Percentiles rank a stretch among this genome's conserved stretches.
Conservation (phyloP, 164 flowering plant genomes). For the Hamamelis virginiana region DNA sequence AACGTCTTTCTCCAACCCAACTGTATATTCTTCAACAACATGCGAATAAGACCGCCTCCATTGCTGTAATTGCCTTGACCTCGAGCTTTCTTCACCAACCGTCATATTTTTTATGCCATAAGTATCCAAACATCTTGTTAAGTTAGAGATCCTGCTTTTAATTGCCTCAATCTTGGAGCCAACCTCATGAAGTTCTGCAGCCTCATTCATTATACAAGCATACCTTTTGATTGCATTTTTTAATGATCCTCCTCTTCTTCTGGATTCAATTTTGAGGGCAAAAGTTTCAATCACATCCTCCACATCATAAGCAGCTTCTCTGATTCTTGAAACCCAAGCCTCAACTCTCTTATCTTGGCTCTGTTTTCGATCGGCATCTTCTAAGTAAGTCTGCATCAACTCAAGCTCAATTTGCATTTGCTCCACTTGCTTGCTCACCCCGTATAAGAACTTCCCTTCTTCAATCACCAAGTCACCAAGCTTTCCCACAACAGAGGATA, state of each 20-base stretch:
- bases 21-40: constrained; percentile 15
- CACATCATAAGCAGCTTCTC: constrained; percentile 28
- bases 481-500: neutral
- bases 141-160: neutral
- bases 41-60: constrained; percentile 11
- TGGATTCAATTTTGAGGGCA: constrained; percentile 1
- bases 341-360: constrained; percentile 14
- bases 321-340: constrained; percentile 25
- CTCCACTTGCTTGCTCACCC: constrained; percentile 4
- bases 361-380: constrained; percentile 24
- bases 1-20: constrained; percentile 21
- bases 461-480: constrained; percentile 5
- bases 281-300: constrained; percentile 29
- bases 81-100: neutral
- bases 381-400: constrained; percentile 21
- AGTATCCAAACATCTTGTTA: neutral
- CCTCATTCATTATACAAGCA: neutral
- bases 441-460: constrained; percentile 4
- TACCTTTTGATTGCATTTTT: neutral
- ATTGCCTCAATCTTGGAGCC: constrained; percentile 2
- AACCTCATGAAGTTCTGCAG: neutral
- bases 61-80: neutral
- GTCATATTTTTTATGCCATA: neutral
- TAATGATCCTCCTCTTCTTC: neutral
- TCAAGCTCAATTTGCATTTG: constrained; percentile 13